Conservation (phyloP, 192 early-diverging fungal genomes). For the Jimgerdemannia lactiflua region DNA sequence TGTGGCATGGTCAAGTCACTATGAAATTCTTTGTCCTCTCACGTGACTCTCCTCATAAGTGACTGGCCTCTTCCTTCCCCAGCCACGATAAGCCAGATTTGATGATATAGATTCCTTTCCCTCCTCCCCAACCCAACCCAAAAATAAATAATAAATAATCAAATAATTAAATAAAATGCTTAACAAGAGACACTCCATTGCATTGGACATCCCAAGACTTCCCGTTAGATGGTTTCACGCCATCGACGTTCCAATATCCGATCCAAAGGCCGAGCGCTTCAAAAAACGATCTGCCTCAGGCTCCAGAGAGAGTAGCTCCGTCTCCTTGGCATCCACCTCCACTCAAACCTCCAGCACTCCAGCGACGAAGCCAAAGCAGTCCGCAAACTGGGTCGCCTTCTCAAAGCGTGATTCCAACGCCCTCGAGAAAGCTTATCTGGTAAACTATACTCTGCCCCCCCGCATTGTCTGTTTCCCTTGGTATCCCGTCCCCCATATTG, state of each 20-base stretch:
- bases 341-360: slow-evolving; percentile 30
- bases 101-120: not conserved
- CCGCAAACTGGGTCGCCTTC: slow-evolving; percentile 51
- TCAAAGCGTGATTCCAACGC: slow-evolving; percentile 54
- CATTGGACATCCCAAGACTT: not conserved
- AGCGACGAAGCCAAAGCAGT: slow-evolving; percentile 30
- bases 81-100: not conserved
- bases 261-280: slow-evolving; percentile 13
- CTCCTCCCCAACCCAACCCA: too few species aligned
- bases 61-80: too few species aligned
- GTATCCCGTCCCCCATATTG: not conserved
- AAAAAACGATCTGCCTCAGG: slow-evolving; percentile 8
- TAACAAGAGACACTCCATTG: not conserved
- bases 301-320: slow-evolving; percentile 1
- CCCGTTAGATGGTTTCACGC: slow-evolving; percentile 44
- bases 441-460: slow-evolving; percentile 5
- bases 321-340: slow-evolving; percentile 21
- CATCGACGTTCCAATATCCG: slow-evolving; percentile 33
- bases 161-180: not conserved
- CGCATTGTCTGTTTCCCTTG: not conserved
- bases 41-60: too few species aligned
- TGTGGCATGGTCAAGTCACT: too few species aligned
- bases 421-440: slow-evolving; percentile 48
- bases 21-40: too few species aligned
- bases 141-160: too few species aligned